Base-by-base conservation (phyloP, 2,329 filamentous ascomycete genomes). In the Mollisiaceae sp. region DNA sequence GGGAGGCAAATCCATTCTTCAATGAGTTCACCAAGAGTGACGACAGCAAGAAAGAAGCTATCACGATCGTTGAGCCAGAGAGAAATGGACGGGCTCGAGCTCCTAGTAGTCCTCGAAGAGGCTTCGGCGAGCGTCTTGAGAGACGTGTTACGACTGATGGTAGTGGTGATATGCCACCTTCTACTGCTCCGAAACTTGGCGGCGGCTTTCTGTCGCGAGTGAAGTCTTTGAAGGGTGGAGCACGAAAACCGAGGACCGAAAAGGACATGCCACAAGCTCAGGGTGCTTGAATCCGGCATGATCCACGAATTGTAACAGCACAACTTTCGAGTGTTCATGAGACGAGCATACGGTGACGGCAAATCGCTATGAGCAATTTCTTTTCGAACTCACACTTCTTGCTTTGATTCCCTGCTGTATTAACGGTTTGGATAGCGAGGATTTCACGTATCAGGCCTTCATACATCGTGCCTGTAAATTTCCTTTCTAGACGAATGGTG, bases 201-300 rank as follows among this genome's bases (percentile, higher is more conserved):
- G 85, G 85, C 56, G 90, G 91, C 1, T 89, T 96, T 68, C 77
- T 96, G 67, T 91, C 86, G 60, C 86, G 92, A 62, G 92, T 95
- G 81, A 93, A 92, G 84, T 93, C 90, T 78, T 80, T 95, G 78
- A 94, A 92, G 81, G 89, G 90, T 59, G 87, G 87, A 38, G 84
- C 89, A 69, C 83, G 86, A 69, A 80, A 78, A 73, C 78, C 76
- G 65, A 79, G 76, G 80, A 77, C 20, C 63, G 64, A 66, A 38
- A 62, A 47, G 35, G 36, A 54, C 8, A 35, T 58, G 18, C 63
- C 52, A 59, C 52, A 65, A 20, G 56, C 47, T 8, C 35, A 45
- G 54, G 66, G 65, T 2, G 62, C 65, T 55, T 67, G 65, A 67
- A 18, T 35, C 32, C 14, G 12, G 32, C 55, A 35, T 54, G 12